phyloP scores from a whole-genome alignment of 2,329 filamentous ascomycete genomes.

The Volutella citrinella region DNA sequence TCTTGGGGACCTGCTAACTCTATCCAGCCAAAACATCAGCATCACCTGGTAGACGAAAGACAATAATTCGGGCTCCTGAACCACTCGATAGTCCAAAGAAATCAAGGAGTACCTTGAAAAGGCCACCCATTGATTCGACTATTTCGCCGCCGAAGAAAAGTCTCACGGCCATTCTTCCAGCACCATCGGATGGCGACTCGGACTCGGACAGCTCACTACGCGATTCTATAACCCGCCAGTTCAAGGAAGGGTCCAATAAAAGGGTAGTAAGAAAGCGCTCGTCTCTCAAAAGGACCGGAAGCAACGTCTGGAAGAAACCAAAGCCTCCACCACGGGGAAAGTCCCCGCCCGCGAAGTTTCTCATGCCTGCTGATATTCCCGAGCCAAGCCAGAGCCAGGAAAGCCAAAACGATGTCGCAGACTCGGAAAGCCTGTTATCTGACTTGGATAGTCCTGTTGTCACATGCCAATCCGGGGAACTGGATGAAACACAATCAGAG shows the following conservation, averaged over 20 bases:
- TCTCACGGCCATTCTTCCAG: no score
- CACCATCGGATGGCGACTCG: neutral
- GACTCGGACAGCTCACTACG: slow-evolving; percentile 5
- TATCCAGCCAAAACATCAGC: neutral
- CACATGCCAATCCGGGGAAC: no score
- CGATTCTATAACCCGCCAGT: slow-evolving; percentile 2
- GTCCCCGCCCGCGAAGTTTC: slow-evolving; percentile 11
- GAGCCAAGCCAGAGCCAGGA: slow-evolving; percentile 9
- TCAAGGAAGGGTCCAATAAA: neutral
- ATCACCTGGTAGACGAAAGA: no score
- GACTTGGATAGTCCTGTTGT: no score
- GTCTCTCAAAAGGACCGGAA: slow-evolving; percentile 1
- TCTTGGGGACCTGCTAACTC: neutral
- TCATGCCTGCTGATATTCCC: slow-evolving; percentile 10
- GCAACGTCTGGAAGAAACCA: slow-evolving; percentile 1
- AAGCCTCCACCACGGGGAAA: slow-evolving; percentile 3
- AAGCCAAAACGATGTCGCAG: slow-evolving; percentile 1
- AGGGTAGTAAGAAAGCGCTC: no score
- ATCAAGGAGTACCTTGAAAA: no score
- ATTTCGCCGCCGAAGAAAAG: no score
- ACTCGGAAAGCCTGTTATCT: slow-evolving; percentile 2
- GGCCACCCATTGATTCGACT: no score
- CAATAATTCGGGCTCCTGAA: no score
- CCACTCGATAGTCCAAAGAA: no score
- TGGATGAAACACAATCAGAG: slow-evolving; percentile 5